A percentile compares a stretch with the other conserved stretches of the same genome.
Conservation (phyloP, 768 basidiomycete genomes). For the Naematelia aurantialba region DNA sequence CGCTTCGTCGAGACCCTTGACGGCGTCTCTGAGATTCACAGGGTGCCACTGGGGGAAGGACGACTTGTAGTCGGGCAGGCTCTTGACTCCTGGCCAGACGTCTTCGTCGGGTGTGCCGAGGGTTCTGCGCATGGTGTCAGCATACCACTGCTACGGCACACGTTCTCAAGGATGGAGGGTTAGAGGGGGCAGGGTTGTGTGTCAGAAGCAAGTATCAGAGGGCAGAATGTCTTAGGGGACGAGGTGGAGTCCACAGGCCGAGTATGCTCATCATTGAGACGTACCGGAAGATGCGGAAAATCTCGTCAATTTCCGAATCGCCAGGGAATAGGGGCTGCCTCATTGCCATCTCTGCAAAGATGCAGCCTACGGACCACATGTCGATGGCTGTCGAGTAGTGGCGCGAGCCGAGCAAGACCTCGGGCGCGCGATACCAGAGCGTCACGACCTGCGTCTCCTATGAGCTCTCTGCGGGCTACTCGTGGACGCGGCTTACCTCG, state of each 20-base stretch:
- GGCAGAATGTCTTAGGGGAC: background rate
- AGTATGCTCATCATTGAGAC: conserved; percentile 24
- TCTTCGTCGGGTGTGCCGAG: conserved; percentile 91
- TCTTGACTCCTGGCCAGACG: conserved; percentile 82
- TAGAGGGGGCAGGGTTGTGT: too few species aligned
- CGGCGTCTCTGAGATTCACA: conserved; percentile 65
- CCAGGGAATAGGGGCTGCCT: conserved; percentile 89
- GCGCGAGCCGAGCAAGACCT: conserved; percentile 89
- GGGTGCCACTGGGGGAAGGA: conserved; percentile 93
- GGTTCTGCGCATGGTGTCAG: conserved; percentile 57
- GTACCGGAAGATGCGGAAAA: conserved; percentile 97
- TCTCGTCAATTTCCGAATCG: conserved; percentile 99
- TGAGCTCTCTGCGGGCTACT: background rate
- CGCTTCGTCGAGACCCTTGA: conserved; percentile 67
- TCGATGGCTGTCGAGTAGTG: conserved; percentile 98
- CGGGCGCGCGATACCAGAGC: conserved; percentile 97
- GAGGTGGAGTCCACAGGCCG: background rate
- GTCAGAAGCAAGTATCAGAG: too few species aligned
- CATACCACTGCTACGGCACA: too few species aligned
- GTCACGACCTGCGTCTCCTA: conserved; percentile 80
- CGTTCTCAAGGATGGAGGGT: too few species aligned
- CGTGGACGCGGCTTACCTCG: conserved; percentile 62
- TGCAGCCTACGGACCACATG: conserved; percentile 99
- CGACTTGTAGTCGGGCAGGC: conserved; percentile 89
- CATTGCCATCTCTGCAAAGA: conserved; percentile 99